Conservation (phyloP, 2,329 filamentous ascomycete genomes). For the Alternaria gaisen region DNA sequence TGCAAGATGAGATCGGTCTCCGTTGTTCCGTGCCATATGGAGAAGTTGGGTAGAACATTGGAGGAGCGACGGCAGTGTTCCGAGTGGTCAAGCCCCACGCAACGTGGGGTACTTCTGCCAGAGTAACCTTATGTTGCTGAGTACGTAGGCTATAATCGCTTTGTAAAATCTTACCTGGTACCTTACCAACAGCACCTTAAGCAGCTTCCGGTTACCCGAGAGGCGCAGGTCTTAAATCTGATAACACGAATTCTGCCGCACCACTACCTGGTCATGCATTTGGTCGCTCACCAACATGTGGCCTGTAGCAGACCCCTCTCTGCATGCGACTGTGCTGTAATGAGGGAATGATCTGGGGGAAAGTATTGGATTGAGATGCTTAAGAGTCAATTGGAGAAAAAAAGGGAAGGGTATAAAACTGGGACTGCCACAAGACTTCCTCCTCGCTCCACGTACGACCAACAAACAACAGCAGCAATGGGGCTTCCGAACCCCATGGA, state of each 20-base stretch:
- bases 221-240: neutral
- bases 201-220: neutral
- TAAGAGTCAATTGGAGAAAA: neutral
- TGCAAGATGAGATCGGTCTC: slow-evolving; percentile 30
- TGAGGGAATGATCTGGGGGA: neutral
- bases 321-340: neutral
- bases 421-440: neutral
- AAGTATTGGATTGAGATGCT: neutral
- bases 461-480: slow-evolving; percentile 7
- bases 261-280: neutral
- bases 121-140: neutral
- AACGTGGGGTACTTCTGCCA: slow-evolving; percentile 10
- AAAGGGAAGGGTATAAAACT: slow-evolving; percentile 23
- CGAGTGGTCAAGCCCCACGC: slow-evolving; percentile 12
- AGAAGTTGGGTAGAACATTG: slow-evolving; percentile 13
- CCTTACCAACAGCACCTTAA: neutral
- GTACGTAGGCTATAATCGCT: neutral
- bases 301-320: neutral
- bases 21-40: slow-evolving; percentile 31
- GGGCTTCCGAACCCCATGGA: neutral
- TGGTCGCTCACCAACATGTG: neutral
- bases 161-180: neutral
- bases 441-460: slow-evolving; percentile 5
- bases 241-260: neutral
- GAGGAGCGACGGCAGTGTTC: slow-evolving; percentile 9